These are phyloP conservation scores for Anaeromyces robustus DNA, from an alignment of 192 early-diverging fungal species.

Conservation along the genomic window DNA sequence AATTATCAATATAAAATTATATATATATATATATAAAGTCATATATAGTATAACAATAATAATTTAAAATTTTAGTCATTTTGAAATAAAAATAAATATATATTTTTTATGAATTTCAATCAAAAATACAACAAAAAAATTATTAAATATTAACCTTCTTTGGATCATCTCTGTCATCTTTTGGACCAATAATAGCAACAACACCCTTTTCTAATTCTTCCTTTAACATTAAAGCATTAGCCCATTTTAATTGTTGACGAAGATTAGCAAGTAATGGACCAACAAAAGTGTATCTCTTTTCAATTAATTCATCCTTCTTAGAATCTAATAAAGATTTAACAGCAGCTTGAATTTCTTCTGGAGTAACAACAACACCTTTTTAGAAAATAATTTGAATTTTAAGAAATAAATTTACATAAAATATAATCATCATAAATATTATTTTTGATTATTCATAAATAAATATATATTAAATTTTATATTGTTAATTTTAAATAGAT, in stretches of 20 bases:
- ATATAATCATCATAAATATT: no score
- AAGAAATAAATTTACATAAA: no score
- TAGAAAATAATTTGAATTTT: background rate
- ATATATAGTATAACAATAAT: no score
- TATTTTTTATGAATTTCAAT: no score
- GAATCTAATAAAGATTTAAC: slow-evolving; percentile 46
- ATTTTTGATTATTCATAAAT: no score
- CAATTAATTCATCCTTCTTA: slow-evolving; percentile 51
- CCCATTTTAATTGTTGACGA: slow-evolving; percentile 65
- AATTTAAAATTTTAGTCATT: no score
- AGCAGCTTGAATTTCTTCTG: slow-evolving; percentile 50
- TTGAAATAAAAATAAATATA: no score
- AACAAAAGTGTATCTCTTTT: slow-evolving; percentile 71
- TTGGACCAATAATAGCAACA: slow-evolving; percentile 79
- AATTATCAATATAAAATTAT: no score
- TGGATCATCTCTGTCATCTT: slow-evolving; percentile 85
- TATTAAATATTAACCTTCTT: slow-evolving; percentile 20
- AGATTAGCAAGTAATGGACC: slow-evolving; percentile 56
- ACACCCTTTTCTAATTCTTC: slow-evolving; percentile 73
- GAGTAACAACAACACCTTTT: slow-evolving; percentile 67
- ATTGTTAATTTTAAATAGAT: no score
- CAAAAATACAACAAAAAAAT: no score
- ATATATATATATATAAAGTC: no score
- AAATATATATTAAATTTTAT: no score
- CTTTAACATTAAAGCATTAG: slow-evolving; percentile 73